A percentile compares a stretch with the other conserved stretches of the same genome.
Conservation (phyloP, 352 stramenopile genomes). For the Globisporangium megalacanthum region DNA sequence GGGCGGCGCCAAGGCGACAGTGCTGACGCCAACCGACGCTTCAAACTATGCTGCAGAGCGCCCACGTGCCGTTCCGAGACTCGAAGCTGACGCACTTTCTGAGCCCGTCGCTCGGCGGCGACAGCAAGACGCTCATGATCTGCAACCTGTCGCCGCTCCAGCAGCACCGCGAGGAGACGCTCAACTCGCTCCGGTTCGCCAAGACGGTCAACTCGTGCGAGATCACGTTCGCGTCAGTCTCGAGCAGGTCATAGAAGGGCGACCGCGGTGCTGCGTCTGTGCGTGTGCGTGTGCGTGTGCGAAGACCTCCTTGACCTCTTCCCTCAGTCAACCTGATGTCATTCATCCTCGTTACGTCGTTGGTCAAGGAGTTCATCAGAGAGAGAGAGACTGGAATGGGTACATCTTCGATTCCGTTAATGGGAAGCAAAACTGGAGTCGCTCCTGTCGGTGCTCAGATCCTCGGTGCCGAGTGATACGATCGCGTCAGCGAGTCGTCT, state of each 20-base stretch:
- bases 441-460: constrained; percentile 1
- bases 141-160: constrained; percentile 81
- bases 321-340: too few relatives aligned
- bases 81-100: constrained; percentile 87
- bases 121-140: constrained; percentile 91
- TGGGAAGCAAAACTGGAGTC: too few relatives aligned
- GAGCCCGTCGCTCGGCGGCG: constrained; percentile 75
- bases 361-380: too few relatives aligned
- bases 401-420: too few relatives aligned
- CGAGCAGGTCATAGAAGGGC: constrained; percentile 20
- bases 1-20: too few relatives aligned
- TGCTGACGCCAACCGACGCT: neutral
- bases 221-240: constrained; percentile 64
- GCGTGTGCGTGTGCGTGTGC: neutral
- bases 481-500: constrained; percentile 36
- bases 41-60: constrained; percentile 25
- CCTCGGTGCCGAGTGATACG: constrained; percentile 37
- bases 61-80: constrained; percentile 84
- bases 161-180: constrained; percentile 73
- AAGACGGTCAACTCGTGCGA: constrained; percentile 88
- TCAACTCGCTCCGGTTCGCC: constrained; percentile 85
- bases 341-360: too few relatives aligned
- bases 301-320: too few relatives aligned
- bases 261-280: too few relatives aligned
- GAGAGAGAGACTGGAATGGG: too few relatives aligned